Evolutionary conservation across 306 rosid species (phyloP).

Genomic region (Sesbania bispinosa): DNA sequence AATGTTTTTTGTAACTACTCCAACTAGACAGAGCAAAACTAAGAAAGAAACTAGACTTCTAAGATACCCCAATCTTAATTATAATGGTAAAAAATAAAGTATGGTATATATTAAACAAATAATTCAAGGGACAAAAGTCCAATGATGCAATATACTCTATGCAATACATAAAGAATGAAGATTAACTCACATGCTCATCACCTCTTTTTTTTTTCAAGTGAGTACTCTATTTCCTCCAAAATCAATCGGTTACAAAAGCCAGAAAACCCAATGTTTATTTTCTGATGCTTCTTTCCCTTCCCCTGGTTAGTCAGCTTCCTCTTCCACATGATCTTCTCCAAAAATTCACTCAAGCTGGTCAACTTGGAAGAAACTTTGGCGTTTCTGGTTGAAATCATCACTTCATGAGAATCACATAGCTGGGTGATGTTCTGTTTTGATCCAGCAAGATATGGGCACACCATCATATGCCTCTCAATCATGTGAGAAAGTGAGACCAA

Average conservation of each 20-base stretch:
- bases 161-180: neutral
- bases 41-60: neutral
- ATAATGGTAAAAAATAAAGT: no score
- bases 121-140: no score
- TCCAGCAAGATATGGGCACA: slow-evolving; percentile 44
- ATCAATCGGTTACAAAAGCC: slow-evolving; percentile 25
- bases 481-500: slow-evolving; percentile 53
- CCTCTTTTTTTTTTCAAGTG: slow-evolving; percentile 3
- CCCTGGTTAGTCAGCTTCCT: slow-evolving; percentile 19
- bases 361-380: slow-evolving; percentile 30
- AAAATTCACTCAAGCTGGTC: slow-evolving; percentile 24
- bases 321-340: slow-evolving; percentile 44
- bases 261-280: slow-evolving; percentile 26
- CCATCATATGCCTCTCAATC: slow-evolving; percentile 68
- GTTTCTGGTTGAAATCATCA: neutral
- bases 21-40: neutral
- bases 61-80: no score
- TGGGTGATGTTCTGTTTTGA: slow-evolving; percentile 39
- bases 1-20: no score
- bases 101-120: no score
- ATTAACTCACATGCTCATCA: neutral
- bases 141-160: no score
- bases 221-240: slow-evolving; percentile 32
- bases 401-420: neutral
- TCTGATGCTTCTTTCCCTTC: slow-evolving; percentile 31